Evolutionary conservation across 441 rosid genomes (phyloP).

Genomic region (Monsonia emarginata): DNA sequence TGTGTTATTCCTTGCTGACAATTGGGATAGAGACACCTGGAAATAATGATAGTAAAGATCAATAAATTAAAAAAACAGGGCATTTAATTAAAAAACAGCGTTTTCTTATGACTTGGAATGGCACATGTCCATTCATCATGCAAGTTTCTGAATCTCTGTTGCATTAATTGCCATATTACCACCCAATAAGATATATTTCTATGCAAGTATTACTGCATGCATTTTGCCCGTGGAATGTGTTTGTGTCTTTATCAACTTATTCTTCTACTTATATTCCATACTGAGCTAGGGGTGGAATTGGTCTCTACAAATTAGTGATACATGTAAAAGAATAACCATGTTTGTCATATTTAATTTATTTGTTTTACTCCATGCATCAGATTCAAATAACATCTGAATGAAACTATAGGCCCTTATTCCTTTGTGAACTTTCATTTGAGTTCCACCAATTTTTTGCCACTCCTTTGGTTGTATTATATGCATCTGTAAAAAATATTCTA

Average conservation of each 20-base stretch:
- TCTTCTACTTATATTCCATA: neutral
- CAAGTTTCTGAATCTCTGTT: neutral
- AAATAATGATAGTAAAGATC: neutral
- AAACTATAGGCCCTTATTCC: neutral
- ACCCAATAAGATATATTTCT: too few species aligned
- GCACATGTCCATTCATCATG: neutral
- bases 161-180: neutral
- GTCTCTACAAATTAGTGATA: neutral
- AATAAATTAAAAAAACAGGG: neutral
- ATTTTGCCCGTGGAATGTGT: neutral
- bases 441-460: neutral
- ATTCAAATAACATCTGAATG: neutral
- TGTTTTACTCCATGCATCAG: neutral
- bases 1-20: too few species aligned
- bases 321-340: neutral
- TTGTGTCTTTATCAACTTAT: neutral
- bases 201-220: too few species aligned
- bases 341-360: neutral
- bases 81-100: neutral
- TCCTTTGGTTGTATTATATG: neutral
- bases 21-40: neutral
- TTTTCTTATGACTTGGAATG: neutral
- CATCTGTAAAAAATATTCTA: neutral
- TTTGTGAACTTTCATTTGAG: neutral
- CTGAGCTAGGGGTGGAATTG: neutral